A percentile compares a stretch with the other conserved stretches of the same genome.
Conservation (phyloP, 305 asterid species). For the Fraxinus nigra region DNA sequence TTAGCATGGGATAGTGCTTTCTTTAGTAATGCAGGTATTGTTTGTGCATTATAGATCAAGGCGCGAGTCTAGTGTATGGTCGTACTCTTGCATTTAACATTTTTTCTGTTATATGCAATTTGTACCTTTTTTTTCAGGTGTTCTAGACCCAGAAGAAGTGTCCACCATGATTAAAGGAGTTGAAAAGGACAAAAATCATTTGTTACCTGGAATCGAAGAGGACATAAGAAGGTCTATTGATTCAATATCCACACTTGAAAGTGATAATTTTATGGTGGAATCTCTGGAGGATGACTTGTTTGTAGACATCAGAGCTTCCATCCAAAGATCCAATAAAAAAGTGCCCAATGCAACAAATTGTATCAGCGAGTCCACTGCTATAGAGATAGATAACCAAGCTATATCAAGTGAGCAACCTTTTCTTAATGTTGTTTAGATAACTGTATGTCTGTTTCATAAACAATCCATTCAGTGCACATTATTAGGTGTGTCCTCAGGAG, state of each 20-base stretch:
- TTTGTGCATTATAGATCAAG: constrained; percentile 6
- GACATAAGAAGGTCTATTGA: constrained; percentile 69
- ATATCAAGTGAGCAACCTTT: constrained; percentile 54
- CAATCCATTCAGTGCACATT: background rate
- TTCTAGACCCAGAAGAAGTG: constrained; percentile 81
- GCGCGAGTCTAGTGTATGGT: background rate
- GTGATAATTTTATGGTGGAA: constrained; percentile 69
- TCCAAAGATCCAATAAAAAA: constrained; percentile 78
- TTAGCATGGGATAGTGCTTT: constrained; percentile 98
- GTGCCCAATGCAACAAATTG: constrained; percentile 31
- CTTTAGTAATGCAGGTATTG: constrained; percentile 86
- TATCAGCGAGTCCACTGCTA: constrained; percentile 32
- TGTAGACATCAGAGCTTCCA: constrained; percentile 94
- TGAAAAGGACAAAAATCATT: constrained; percentile 44
- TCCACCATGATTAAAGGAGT: constrained; percentile 64
- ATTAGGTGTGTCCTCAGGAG: background rate
- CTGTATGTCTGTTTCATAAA: background rate
- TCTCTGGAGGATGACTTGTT: constrained; percentile 77
- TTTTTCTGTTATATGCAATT: constrained; percentile 1
- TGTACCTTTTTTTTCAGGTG: constrained; percentile 43
- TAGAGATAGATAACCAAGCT: constrained; percentile 32
- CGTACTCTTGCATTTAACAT: background rate
- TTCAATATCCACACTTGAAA: constrained; percentile 72
- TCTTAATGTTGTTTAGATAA: constrained; percentile 2
- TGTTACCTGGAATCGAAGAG: constrained; percentile 74